Percentiles rank a stretch among this genome's conserved stretches.
These are phyloP conservation scores for Royoungia palumana DNA, from an alignment of 768 basidiomycete species.

Conservation along the genomic window DNA sequence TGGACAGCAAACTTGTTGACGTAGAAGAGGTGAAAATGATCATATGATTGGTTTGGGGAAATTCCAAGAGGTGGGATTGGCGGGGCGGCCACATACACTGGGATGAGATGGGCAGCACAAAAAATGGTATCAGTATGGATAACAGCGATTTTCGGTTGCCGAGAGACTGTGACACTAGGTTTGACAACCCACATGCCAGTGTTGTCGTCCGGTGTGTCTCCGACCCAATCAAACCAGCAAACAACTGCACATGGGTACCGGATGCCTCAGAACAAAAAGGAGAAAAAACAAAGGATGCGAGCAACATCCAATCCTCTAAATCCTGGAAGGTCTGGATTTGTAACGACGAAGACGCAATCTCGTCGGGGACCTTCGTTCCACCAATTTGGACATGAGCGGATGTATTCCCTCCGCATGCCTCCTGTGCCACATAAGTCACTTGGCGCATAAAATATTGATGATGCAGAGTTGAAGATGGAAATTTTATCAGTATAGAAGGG, in stretches of 20 bases:
- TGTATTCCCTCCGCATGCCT: too few relatives aligned
- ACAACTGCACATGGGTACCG: slow-evolving; percentile 21
- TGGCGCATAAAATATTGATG: too few relatives aligned
- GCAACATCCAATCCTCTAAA: too few relatives aligned
- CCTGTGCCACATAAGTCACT: too few relatives aligned
- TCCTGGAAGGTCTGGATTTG: too few relatives aligned
- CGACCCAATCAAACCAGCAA: slow-evolving; percentile 17
- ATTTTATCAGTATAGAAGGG: too few relatives aligned
- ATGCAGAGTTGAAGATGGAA: too few relatives aligned
- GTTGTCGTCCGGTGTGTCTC: slow-evolving; percentile 15
- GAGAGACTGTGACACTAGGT: not conserved
- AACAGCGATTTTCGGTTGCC: not conserved
- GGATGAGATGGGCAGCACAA: slow-evolving; percentile 30
- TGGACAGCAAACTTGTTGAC: slow-evolving; percentile 24
- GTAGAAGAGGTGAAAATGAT: slow-evolving; percentile 15
- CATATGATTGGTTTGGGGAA: slow-evolving; percentile 16
- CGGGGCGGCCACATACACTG: slow-evolving; percentile 15
- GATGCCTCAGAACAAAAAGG: slow-evolving; percentile 6
- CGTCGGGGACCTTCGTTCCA: too few relatives aligned
- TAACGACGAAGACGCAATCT: too few relatives aligned
- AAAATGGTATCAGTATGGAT: slow-evolving; percentile 30
- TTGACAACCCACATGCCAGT: slow-evolving; percentile 30
- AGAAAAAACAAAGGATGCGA: slow-evolving; percentile 17
- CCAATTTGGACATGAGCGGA: too few relatives aligned
- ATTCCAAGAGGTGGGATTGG: slow-evolving; percentile 8